Evolutionary conservation across 345 rosid species (phyloP).

Genomic region (Linum tenue): DNA sequence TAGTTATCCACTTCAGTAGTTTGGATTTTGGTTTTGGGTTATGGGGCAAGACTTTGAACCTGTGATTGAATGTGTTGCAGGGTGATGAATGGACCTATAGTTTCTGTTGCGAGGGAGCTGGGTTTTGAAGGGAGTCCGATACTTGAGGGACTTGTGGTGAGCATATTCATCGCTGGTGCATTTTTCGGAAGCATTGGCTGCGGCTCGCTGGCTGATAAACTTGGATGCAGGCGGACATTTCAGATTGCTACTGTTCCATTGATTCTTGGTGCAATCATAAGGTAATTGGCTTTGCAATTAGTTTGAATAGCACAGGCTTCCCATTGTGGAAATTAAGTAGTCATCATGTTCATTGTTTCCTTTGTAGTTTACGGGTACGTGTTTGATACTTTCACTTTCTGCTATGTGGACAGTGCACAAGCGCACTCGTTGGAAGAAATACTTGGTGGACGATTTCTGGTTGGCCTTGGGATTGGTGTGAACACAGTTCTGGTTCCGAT

Average conservation of each 20-base stretch:
- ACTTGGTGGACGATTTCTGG: constrained; percentile 66
- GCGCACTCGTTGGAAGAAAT: constrained; percentile 66
- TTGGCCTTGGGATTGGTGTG: constrained; percentile 81
- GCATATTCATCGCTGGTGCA: constrained; percentile 76
- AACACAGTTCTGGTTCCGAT: constrained; percentile 72
- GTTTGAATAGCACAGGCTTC: too few relatives aligned
- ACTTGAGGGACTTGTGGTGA: constrained; percentile 72
- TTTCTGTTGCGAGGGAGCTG: constrained; percentile 61
- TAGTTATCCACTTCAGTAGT: neutral
- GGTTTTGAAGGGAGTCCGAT: constrained; percentile 62
- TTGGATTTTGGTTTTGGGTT: neutral
- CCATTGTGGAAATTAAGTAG: neutral
- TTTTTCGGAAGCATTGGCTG: constrained; percentile 60
- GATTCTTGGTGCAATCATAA: constrained; percentile 56
- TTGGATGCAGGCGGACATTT: constrained; percentile 62
- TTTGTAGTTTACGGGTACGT: neutral
- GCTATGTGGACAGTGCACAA: constrained; percentile 51
- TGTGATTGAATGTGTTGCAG: constrained; percentile 27
- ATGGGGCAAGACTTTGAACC: neutral
- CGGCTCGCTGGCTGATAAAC: constrained; percentile 48
- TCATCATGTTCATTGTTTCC: neutral
- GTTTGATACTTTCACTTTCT: constrained; percentile 7
- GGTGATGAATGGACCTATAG: constrained; percentile 76
- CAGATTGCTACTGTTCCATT: constrained; percentile 51
- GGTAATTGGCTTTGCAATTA: constrained; percentile 24